phyloP scores from a whole-genome alignment of 768 basidiomycete genomes.

The Pleurotus eryngii region DNA sequence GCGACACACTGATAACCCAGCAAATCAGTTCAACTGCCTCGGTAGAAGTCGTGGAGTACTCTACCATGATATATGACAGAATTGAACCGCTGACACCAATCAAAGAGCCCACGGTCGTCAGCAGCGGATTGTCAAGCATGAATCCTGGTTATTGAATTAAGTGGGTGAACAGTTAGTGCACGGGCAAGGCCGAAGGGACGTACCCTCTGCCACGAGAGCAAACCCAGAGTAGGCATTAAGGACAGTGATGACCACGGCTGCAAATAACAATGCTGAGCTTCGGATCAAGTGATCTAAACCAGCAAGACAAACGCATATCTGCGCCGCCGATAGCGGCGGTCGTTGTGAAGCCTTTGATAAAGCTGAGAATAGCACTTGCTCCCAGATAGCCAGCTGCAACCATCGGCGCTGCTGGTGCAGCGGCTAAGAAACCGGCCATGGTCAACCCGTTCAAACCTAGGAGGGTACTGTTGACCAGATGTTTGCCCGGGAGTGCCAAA shows the following conservation, averaged over 20 bases:
- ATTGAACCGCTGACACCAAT: slow-evolving; percentile 92
- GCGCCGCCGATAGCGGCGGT: slow-evolving; percentile 92
- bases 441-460: slow-evolving; percentile 68
- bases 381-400: slow-evolving; percentile 78
- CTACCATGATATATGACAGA: slow-evolving; percentile 88
- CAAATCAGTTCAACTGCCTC: background rate
- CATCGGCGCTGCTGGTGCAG: slow-evolving; percentile 65
- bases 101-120: slow-evolving; percentile 81
- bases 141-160: slow-evolving; percentile 44
- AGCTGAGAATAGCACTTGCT: slow-evolving; percentile 71
- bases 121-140: slow-evolving; percentile 83
- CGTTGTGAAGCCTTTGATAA: slow-evolving; percentile 82
- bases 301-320: slow-evolving; percentile 74
- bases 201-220: slow-evolving; percentile 85
- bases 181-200: background rate
- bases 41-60: slow-evolving; percentile 13
- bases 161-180: too few species aligned
- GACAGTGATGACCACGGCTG: slow-evolving; percentile 88
- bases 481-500: slow-evolving; percentile 70
- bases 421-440: slow-evolving; percentile 74
- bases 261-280: background rate
- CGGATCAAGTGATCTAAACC: background rate
- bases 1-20: slow-evolving; percentile 66
- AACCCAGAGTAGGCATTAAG: slow-evolving; percentile 90
- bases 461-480: slow-evolving; percentile 70